Evolutionary conservation across 1,139 yeast genomes (phyloP), one percentile per base, ranked within the genome.

Genomic region (Kurtzmaniella quercitrusa): DNA sequence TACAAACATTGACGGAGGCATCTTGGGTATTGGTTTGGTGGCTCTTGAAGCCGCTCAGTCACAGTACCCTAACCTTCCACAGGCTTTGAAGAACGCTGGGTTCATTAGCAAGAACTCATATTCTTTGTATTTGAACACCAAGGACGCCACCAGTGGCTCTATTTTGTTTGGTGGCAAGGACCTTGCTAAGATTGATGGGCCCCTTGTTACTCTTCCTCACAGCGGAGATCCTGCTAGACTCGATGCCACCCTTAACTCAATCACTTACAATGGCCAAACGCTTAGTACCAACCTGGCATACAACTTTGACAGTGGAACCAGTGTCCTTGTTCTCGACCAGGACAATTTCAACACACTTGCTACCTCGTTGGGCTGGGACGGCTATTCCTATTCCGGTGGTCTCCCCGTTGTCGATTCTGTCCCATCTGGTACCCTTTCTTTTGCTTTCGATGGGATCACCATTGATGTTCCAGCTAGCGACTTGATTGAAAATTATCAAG

Each of bases 21-120:
- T 73, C 31, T 53, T 73, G 33, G 79, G 79, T 16, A 62, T 75
- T 39, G 79, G 79, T 6, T 62, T 76, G 39, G 57, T 66, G 11
- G 76, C 73, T 2, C 56, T 75, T 44, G 81, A 77, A 51, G 38
- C 19, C n/a, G 11, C 12, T 3, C 17, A 38, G 15, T 33, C 19
- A 2, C 38, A 42, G 37, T 62, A 63, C 45, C 41, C 48, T 40
- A 63, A 64, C 44, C 45, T 65, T 34, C 72, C 72, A 4, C 47
- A 50, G 33, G 52, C 57, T 27, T 54, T 66, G 52, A 57, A 58
- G 44, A 43, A 54, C 2, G 54, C 55, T 34, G 70, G 70, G 1
- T 46, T 48, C 39, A 63, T 63, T 49, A 46, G 53, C 17, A 58
- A 56, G 46, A 52, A 49, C 39, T 65, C 69, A 21, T 69, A 66